These are phyloP conservation scores for Nepenthes alata DNA, from an alignment of 179 eudicot genomes.

Conservation along the genomic window DNA sequence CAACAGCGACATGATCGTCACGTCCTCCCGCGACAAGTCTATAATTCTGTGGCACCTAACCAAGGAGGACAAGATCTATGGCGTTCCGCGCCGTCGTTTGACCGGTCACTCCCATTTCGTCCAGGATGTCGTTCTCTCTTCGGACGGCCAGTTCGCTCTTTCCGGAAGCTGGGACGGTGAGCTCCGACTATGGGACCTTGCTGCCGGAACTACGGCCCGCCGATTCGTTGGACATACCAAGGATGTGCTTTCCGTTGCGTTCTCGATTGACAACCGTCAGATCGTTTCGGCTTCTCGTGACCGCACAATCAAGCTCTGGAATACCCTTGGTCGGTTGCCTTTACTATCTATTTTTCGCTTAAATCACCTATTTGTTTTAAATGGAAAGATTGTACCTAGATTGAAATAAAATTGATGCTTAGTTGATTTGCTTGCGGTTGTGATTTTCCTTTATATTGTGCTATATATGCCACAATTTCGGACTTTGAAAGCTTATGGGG, in stretches of 20 bases:
- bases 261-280: constrained; percentile 59
- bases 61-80: constrained; percentile 36
- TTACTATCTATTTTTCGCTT: neutral
- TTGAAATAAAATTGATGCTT: too few species aligned
- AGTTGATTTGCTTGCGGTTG: too few species aligned
- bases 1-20: constrained; percentile 52
- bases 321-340: constrained; percentile 32
- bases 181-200: constrained; percentile 48
- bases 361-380: neutral
- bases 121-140: constrained; percentile 52
- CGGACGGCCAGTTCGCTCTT: constrained; percentile 63
- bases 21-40: constrained; percentile 47
- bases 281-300: constrained; percentile 55
- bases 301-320: constrained; percentile 51
- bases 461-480: too few species aligned
- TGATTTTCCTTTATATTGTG: too few species aligned
- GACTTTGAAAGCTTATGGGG: too few species aligned
- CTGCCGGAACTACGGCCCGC: constrained; percentile 43
- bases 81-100: constrained; percentile 42
- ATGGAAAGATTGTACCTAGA: too few species aligned
- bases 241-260: constrained; percentile 56
- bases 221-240: constrained; percentile 59
- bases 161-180: constrained; percentile 67
- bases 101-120: constrained; percentile 58
- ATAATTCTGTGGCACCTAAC: constrained; percentile 45